Evolutionary conservation across 2,329 filamentous ascomycete species (phyloP).

Genomic region (Aspergillus pseudotamarii): DNA sequence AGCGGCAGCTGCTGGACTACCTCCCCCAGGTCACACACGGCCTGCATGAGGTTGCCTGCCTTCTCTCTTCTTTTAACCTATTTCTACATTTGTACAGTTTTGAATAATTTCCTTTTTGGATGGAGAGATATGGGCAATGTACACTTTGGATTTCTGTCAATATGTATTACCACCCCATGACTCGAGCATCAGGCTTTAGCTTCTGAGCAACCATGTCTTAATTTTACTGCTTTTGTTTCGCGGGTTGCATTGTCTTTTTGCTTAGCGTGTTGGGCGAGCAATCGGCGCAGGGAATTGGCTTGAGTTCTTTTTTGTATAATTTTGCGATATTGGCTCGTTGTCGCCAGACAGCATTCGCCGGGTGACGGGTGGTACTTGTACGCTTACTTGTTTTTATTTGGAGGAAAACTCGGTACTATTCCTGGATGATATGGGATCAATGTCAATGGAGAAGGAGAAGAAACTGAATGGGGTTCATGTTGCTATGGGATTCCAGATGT

Average conservation of each 20-base stretch:
- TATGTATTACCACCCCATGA: conserved; percentile 12
- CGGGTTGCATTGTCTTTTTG: background rate
- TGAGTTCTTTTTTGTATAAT: conserved; percentile 2
- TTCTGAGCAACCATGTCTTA: background rate
- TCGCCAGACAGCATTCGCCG: background rate
- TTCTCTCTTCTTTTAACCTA: conserved; percentile 7
- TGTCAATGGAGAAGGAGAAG: background rate
- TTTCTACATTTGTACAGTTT: conserved; percentile 4
- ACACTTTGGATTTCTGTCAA: conserved; percentile 9
- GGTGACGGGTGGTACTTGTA: background rate
- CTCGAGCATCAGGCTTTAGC: background rate
- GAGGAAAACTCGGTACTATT: background rate
- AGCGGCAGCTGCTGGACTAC: conserved; percentile 15
- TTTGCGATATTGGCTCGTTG: background rate
- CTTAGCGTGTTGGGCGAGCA: conserved; percentile 18
- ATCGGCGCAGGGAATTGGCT: conserved; percentile 16
- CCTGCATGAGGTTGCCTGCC: conserved; percentile 16
- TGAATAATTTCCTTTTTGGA: conserved; percentile 3
- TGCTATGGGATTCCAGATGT: background rate
- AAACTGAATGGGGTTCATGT: background rate
- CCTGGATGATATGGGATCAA: background rate
- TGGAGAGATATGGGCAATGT: conserved; percentile 1
- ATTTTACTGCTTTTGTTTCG: conserved; percentile 2
- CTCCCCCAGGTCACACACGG: conserved; percentile 23
- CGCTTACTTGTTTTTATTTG: background rate